These are phyloP conservation scores for Zygosaccharomyces lentus DNA, from an alignment of 805 yeast species.

Conservation along the genomic window DNA sequence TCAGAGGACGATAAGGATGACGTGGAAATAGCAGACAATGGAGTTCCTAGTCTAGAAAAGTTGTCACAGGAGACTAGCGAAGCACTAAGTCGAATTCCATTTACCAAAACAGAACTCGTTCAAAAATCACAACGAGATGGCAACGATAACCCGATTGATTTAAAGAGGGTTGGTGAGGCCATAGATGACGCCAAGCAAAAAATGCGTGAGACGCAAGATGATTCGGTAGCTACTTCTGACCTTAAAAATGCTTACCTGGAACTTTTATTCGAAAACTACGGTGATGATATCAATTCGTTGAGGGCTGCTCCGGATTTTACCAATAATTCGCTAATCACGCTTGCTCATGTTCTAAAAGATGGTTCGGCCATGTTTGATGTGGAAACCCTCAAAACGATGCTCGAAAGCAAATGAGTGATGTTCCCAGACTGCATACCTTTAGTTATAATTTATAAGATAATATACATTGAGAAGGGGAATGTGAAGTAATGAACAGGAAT, in stretches of 20 bases:
- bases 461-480: conserved; percentile 9
- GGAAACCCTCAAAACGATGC: conserved; percentile 40
- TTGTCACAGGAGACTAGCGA: conserved; percentile 22
- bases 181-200: conserved; percentile 28
- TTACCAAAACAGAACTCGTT: conserved; percentile 38
- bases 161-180: conserved; percentile 29
- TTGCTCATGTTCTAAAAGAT: conserved; percentile 56
- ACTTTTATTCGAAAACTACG: conserved; percentile 53
- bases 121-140: conserved; percentile 16
- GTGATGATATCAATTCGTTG: conserved; percentile 55
- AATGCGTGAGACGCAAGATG: conserved; percentile 6
- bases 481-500: neutral
- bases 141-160: conserved; percentile 26
- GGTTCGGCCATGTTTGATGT: conserved; percentile 58
- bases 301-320: conserved; percentile 63
- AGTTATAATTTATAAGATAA: conserved; percentile 10
- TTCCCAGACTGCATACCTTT: neutral
- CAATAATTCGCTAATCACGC: conserved; percentile 49
- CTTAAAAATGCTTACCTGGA: conserved; percentile 47
- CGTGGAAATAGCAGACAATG: conserved; percentile 35
- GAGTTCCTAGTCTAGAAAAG: conserved; percentile 22
- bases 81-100: conserved; percentile 23
- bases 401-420: conserved; percentile 22
- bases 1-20: conserved; percentile 20
- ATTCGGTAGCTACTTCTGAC: neutral